phyloP scores from a whole-genome alignment of 306 rosid species.

The Biancaea sappan region DNA sequence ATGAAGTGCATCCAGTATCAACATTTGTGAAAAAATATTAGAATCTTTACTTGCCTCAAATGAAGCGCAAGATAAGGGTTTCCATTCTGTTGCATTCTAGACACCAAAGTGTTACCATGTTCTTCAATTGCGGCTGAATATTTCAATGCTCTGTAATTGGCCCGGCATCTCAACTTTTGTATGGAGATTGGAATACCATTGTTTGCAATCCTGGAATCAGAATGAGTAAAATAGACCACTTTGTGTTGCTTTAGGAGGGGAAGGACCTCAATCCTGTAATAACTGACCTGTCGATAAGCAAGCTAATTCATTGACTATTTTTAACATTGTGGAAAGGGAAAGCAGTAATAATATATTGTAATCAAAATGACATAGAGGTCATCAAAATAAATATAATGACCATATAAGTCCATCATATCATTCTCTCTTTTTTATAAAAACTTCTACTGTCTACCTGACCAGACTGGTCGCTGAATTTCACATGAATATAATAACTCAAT shows the following conservation, averaged over 20 bases:
- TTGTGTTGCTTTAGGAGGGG: slow-evolving; percentile 88
- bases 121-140: slow-evolving; percentile 87
- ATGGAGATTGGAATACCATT: slow-evolving; percentile 67
- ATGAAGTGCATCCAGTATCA: too few relatives aligned
- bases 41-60: slow-evolving; percentile 68
- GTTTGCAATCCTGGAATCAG: slow-evolving; percentile 90
- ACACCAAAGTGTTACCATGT: slow-evolving; percentile 70
- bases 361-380: slow-evolving; percentile 11
- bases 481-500: slow-evolving; percentile 19
- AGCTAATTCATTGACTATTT: slow-evolving; percentile 18
- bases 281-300: slow-evolving; percentile 63
- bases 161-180: slow-evolving; percentile 88
- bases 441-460: slow-evolving; percentile 16
- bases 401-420: slow-evolving; percentile 4
- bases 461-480: slow-evolving; percentile 19
- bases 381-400: slow-evolving; percentile 26
- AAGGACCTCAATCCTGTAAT: slow-evolving; percentile 78
- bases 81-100: slow-evolving; percentile 80
- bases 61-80: slow-evolving; percentile 87
- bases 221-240: slow-evolving; percentile 85
- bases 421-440: slow-evolving; percentile 19
- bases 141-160: slow-evolving; percentile 82
- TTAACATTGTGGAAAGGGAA: slow-evolving; percentile 18
- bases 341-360: slow-evolving; percentile 19
- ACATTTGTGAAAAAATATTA: slow-evolving; percentile 26